Conservation (phyloP, 2,329 filamentous ascomycete species). For the Plenodomus lindquistii region DNA sequence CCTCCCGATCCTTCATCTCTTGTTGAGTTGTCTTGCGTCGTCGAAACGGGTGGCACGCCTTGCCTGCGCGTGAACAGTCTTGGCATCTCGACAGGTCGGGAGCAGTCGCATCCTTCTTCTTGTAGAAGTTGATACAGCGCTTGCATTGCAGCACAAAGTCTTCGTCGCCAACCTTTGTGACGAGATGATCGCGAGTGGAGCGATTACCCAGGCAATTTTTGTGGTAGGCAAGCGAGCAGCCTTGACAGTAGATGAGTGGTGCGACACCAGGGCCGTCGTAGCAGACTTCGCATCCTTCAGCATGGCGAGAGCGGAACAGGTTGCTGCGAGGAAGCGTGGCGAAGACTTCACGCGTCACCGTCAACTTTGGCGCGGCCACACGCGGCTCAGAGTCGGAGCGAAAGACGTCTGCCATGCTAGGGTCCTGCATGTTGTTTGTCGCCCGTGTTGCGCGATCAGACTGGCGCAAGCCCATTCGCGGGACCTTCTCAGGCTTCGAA, state of each 20-base stretch:
- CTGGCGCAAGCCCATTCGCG: conserved; percentile 43
- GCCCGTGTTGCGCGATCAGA: conserved; percentile 53
- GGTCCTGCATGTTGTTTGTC: conserved; percentile 57
- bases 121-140: conserved; percentile 72
- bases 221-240: conserved; percentile 84
- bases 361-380: conserved; percentile 56
- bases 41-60: conserved; percentile 75
- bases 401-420: conserved; percentile 62
- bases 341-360: conserved; percentile 73
- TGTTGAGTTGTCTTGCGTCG: conserved; percentile 72
- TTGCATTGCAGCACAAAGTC: conserved; percentile 89
- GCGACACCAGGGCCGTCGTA: conserved; percentile 64
- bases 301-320: conserved; percentile 72
- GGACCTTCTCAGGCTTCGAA: conserved; percentile 20
- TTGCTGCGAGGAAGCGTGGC: conserved; percentile 63
- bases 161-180: conserved; percentile 78
- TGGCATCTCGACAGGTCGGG: conserved; percentile 75
- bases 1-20: conserved; percentile 79
- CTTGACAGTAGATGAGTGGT: conserved; percentile 82
- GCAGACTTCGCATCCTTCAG: conserved; percentile 73
- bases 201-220: conserved; percentile 78
- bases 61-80: conserved; percentile 66
- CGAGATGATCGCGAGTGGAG: conserved; percentile 77
- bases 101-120: conserved; percentile 69
- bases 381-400: conserved; percentile 49